These are phyloP conservation scores for Bathelium albidoporum DNA, from an alignment of 495 filamentous ascomycete species.

Conservation along the genomic window DNA sequence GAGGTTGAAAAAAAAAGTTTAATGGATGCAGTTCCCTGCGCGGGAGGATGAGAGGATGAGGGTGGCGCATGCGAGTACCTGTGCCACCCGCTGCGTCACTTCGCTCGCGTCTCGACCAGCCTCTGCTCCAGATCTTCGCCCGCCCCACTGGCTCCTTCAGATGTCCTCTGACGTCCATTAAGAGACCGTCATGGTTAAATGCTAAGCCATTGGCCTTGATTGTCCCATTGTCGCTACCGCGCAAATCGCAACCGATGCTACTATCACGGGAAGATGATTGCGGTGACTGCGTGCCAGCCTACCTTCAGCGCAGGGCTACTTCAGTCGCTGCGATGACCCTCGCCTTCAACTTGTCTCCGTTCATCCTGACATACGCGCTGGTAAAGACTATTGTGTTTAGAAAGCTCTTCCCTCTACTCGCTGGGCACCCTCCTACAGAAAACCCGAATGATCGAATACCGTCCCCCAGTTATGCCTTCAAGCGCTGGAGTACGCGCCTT, in stretches of 20 bases:
- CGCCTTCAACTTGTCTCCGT: slow-evolving; percentile 43
- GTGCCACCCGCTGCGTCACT: not conserved
- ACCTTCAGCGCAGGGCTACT: slow-evolving; percentile 21
- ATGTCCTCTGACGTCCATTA: not conserved
- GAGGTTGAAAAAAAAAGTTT: no score
- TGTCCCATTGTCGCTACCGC: not conserved
- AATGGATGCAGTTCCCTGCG: no score
- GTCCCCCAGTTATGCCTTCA: slow-evolving; percentile 24
- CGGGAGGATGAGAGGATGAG: not conserved
- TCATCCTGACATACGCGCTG: slow-evolving; percentile 51
- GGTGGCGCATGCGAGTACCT: not conserved
- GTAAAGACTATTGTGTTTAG: slow-evolving; percentile 46
- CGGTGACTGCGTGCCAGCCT: slow-evolving; percentile 33
- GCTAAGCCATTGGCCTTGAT: not conserved
- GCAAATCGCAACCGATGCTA: not conserved
- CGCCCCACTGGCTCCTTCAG: not conserved
- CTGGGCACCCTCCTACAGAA: slow-evolving; percentile 38
- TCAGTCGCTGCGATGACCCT: slow-evolving; percentile 25
- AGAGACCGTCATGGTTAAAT: not conserved
- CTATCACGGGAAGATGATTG: slow-evolving; percentile 27
- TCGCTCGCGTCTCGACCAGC: not conserved
- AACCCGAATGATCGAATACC: slow-evolving; percentile 43
- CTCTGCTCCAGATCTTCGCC: not conserved
- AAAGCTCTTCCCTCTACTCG: slow-evolving; percentile 55
- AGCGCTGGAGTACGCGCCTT: slow-evolving; percentile 8